Percentiles rank a stretch among this genome's conserved stretches.
phyloP scores from a whole-genome alignment of 2,329 filamentous ascomycete genomes.

The Fusarium buxicola region DNA sequence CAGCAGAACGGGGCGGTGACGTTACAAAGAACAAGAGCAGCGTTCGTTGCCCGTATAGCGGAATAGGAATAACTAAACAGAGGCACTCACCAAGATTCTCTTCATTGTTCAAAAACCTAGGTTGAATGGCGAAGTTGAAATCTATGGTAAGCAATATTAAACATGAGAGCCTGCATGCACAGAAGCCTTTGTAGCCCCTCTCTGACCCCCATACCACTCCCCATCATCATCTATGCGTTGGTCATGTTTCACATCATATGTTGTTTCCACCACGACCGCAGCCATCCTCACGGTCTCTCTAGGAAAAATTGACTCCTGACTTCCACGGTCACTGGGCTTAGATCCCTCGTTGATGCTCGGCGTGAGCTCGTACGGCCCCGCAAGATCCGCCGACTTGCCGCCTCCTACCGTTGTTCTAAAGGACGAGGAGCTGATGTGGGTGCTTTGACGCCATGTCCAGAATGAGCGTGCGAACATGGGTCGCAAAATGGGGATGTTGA shows the following conservation, averaged over 20 bases:
- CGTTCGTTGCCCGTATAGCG: no score
- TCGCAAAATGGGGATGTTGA: conserved; percentile 45
- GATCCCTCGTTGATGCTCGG: conserved; percentile 9
- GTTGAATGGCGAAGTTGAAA: no score
- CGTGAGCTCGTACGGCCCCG: conserved; percentile 30
- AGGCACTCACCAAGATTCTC: no score
- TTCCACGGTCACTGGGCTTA: conserved; percentile 8
- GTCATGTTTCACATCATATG: conserved; percentile 27
- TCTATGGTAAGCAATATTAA: neutral
- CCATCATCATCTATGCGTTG: neutral
- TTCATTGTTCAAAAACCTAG: no score
- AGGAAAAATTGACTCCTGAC: conserved; percentile 31
- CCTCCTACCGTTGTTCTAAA: conserved; percentile 8
- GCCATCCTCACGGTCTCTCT: neutral
- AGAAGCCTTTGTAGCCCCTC: conserved; percentile 15
- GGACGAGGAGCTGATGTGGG: conserved; percentile 3
- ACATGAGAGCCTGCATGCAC: conserved; percentile 18
- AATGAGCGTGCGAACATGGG: conserved; percentile 28
- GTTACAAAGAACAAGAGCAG: no score
- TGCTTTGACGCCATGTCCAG: conserved; percentile 2
- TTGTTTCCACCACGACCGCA: conserved; percentile 25
- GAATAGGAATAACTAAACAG: no score
- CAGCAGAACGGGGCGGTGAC: no score
- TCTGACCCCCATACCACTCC: conserved; percentile 17
- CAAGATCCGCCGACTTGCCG: conserved; percentile 21